A percentile compares a stretch with the other conserved stretches of the same genome.
These are phyloP conservation scores for Medicago truncatula DNA, from an alignment of 306 rosid species.

Conservation along the genomic window MtrunA17r5.0-ANR NC_053046.1:1003001-1003500, in stretches of 20 bases:
- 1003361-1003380: conserved; percentile 65
- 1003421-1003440: conserved; percentile 66
- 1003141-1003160: conserved; percentile 56
- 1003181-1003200: conserved; percentile 58
- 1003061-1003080: conserved; percentile 61
- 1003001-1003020: conserved; percentile 42
- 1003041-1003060: conserved; percentile 63
- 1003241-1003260: conserved; percentile 58
- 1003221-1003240: conserved; percentile 55
- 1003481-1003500: conserved; percentile 77
- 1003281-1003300: conserved; percentile 70
- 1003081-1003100: conserved; percentile 52
- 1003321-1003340: conserved; percentile 65
- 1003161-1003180: conserved; percentile 32
- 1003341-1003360: conserved; percentile 62
- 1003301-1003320: conserved; percentile 70
- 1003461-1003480: conserved; percentile 77
- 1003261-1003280: conserved; percentile 55
- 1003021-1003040: conserved; percentile 66
- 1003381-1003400: conserved; percentile 68
- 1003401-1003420: conserved; percentile 68
- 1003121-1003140: conserved; percentile 61
- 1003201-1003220: conserved; percentile 72
- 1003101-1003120: conserved; percentile 54
- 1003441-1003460: conserved; percentile 57